Percentiles rank a stretch among this genome's conserved stretches.
These are phyloP conservation scores for Brassica napus DNA, from an alignment of 345 rosid genomes.

Conservation along the genomic window Da-Ae NC_063435.1:12177501-12178000, in stretches of 20 bases:
- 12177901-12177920: not conserved
- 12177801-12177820: not conserved
- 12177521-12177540: too few relatives aligned
- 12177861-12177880: constrained; percentile 17
- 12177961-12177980: constrained; percentile 65
- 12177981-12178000: constrained; percentile 75
- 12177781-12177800: not conserved
- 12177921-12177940: constrained; percentile 60
- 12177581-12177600: too few relatives aligned
- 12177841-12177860: constrained; percentile 29
- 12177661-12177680: too few relatives aligned
- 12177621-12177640: too few relatives aligned
- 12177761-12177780: not conserved
- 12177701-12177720: not conserved
- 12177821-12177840: constrained; percentile 30
- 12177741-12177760: not conserved
- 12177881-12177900: constrained; percentile 13
- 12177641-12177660: too few relatives aligned
- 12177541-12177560: too few relatives aligned
- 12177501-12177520: too few relatives aligned
- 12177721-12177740: constrained; percentile 4
- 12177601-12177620: too few relatives aligned
- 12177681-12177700: not conserved
- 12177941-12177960: constrained; percentile 81
- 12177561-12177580: too few relatives aligned